phyloP scores from a whole-genome alignment of 2,329 filamentous ascomycete genomes.

The Sporothrix euskadiensis region DNA sequence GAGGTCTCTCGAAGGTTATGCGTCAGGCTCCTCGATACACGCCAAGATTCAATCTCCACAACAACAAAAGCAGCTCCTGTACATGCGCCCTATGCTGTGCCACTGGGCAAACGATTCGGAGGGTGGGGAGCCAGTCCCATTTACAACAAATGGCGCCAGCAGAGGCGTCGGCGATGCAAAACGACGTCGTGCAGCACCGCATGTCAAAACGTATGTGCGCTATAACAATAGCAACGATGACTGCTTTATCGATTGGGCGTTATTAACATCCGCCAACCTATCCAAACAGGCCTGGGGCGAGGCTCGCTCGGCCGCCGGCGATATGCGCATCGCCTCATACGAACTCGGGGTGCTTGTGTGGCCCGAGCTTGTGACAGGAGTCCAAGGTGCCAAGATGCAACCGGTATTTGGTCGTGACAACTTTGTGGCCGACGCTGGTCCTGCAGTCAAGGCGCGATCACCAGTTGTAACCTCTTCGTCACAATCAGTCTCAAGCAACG shows the following conservation, averaged over 20 bases:
- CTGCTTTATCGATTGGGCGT: slow-evolving; percentile 71
- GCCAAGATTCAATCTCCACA: slow-evolving; percentile 70
- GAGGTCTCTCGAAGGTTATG: slow-evolving; percentile 73
- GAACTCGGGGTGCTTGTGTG: slow-evolving; percentile 83
- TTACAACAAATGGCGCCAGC: slow-evolving; percentile 15
- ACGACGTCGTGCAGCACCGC: slow-evolving; percentile 71
- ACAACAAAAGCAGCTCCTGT: slow-evolving; percentile 72
- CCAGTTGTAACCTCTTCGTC: neutral
- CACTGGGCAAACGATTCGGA: slow-evolving; percentile 70
- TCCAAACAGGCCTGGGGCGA: slow-evolving; percentile 89
- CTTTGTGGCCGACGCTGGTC: slow-evolving; percentile 39
- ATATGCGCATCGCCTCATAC: slow-evolving; percentile 74
- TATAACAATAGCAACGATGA: slow-evolving; percentile 37
- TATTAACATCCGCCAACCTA: slow-evolving; percentile 87
- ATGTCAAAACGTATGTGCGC: slow-evolving; percentile 86
- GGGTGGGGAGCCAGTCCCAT: slow-evolving; percentile 35
- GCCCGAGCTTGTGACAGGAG: slow-evolving; percentile 59
- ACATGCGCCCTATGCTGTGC: slow-evolving; percentile 68
- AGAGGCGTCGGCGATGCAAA: slow-evolving; percentile 52
- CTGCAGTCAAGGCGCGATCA: neutral
- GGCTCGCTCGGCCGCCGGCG: slow-evolving; percentile 54
- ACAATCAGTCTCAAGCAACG: neutral
- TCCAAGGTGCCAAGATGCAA: slow-evolving; percentile 60
- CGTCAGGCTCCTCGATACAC: slow-evolving; percentile 76
- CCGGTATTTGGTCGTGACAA: slow-evolving; percentile 65